Evolutionary conservation across 176 grass and related monocot genomes (phyloP).

Genomic region (Oryza australiensis): DNA sequence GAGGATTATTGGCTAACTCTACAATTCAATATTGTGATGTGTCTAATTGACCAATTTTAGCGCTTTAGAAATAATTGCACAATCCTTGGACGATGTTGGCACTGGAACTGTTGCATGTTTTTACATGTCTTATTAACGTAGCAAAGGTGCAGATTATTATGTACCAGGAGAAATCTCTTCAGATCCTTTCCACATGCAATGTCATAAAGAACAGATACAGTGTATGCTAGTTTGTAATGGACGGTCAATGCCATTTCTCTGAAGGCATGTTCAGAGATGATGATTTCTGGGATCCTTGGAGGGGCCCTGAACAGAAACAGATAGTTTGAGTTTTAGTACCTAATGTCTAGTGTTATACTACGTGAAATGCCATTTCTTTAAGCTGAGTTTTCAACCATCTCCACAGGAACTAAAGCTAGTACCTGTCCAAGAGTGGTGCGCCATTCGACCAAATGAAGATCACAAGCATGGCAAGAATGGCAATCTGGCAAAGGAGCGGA

Average conservation of each 20-base stretch:
- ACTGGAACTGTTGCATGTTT: neutral
- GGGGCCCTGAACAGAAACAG: conserved; percentile 37
- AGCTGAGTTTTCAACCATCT: neutral
- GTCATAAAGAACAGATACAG: conserved; percentile 44
- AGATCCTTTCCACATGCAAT: conserved; percentile 87
- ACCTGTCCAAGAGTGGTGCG: conserved; percentile 58
- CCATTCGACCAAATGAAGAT: conserved; percentile 72
- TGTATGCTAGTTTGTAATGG: conserved; percentile 50
- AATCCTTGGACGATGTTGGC: too few relatives aligned
- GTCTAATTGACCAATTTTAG: conserved; percentile 14
- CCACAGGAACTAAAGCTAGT: neutral
- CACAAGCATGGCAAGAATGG: conserved; percentile 46
- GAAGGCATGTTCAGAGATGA: conserved; percentile 61
- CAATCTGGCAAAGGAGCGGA: conserved; percentile 71
- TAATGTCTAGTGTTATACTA: neutral
- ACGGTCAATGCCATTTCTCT: conserved; percentile 51
- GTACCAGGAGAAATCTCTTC: conserved; percentile 77
- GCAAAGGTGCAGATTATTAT: neutral
- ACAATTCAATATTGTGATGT: neutral
- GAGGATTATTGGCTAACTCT: neutral
- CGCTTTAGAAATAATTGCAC: neutral
- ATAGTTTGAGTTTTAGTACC: neutral
- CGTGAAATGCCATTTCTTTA: neutral
- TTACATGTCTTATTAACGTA: conserved; percentile 11
- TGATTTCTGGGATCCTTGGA: conserved; percentile 59